These are phyloP conservation scores for Colletotrichum costaricense DNA, from an alignment of 2,329 filamentous ascomycete species.

Conservation along the genomic window DNA sequence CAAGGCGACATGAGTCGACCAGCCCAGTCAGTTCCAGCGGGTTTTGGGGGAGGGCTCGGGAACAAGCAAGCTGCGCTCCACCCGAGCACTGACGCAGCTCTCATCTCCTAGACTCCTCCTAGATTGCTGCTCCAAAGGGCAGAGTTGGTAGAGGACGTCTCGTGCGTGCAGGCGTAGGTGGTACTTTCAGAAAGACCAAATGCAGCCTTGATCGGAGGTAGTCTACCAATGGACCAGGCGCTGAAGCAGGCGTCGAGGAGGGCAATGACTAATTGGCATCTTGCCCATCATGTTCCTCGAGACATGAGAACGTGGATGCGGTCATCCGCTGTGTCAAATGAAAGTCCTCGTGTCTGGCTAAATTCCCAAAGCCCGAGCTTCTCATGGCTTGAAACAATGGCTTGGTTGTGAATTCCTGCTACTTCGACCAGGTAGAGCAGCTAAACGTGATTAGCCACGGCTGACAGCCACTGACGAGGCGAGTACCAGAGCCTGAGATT, in stretches of 20 bases:
- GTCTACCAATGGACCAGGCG: neutral
- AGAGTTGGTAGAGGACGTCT: slow-evolving; percentile 1
- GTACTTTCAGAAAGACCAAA: neutral
- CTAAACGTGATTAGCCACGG: neutral
- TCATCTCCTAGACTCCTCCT: neutral
- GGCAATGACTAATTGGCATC: neutral
- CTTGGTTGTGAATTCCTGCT: slow-evolving; percentile 9
- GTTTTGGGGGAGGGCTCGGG: slow-evolving; percentile 10
- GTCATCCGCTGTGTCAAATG: slow-evolving; percentile 5
- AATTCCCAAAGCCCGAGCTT: neutral
- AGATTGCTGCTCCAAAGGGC: neutral
- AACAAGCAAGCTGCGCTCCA: slow-evolving; percentile 23
- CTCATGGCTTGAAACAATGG: neutral
- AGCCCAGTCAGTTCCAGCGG: neutral
- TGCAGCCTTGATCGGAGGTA: neutral
- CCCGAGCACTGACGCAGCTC: slow-evolving; percentile 8
- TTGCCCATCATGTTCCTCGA: neutral
- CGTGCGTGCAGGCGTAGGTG: slow-evolving; percentile 10
- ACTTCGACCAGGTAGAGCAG: neutral
- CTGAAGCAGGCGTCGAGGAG: neutral
- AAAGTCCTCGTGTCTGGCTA: neutral
- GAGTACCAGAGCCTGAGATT: neutral
- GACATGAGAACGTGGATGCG: slow-evolving; percentile 6
- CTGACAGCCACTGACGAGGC: neutral
- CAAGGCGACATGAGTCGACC: slow-evolving; percentile 13